Conservation (phyloP, 176 grass and related monocot species). For the maize (Zea mays) region Zm-B73-REFERENCE-NAM-5.0 NC_050097.1:34744501-34745000, state of each 20-base stretch:
- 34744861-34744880: not conserved
- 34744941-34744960: too few relatives aligned
- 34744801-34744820: conserved; percentile 23
- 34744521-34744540: conserved; percentile 1
- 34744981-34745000: too few relatives aligned
- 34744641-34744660: conserved; percentile 73
- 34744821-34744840: conserved; percentile 34
- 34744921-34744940: not conserved
- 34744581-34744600: conserved; percentile 96
- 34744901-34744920: conserved; percentile 37
- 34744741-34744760: conserved; percentile 35
- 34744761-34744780: conserved; percentile 24
- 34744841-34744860: conserved; percentile 31
- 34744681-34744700: conserved; percentile 51
- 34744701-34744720: conserved; percentile 47
- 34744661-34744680: conserved; percentile 44
- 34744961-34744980: too few relatives aligned
- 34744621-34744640: conserved; percentile 81
- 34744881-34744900: conserved; percentile 41
- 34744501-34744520: not conserved
- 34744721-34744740: conserved; percentile 41
- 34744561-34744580: conserved; percentile 95
- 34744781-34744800: conserved; percentile 20
- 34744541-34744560: conserved; percentile 67
- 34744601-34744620: conserved; percentile 96